These are phyloP conservation scores for Plasmodium reichenowi DNA, from an alignment of 169 alveolate species.

Conservation along the genomic window DNA sequence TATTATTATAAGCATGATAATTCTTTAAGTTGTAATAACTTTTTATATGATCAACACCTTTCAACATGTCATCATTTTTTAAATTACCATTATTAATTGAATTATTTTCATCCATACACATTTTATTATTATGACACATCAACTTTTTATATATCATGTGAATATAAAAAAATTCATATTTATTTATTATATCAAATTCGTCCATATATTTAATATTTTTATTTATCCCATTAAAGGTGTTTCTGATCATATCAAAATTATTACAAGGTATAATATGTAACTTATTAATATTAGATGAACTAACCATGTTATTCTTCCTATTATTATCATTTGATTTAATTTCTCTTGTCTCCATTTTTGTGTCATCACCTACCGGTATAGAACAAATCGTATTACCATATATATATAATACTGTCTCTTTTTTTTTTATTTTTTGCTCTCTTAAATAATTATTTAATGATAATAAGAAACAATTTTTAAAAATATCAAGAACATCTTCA, in stretches of 20 bases:
- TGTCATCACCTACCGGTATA: too few species aligned
- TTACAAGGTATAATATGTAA: neutral
- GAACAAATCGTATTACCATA: neutral
- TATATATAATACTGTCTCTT: too few species aligned
- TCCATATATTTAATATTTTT: neutral
- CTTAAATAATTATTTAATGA: constrained; percentile 40
- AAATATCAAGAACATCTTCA: constrained; percentile 41
- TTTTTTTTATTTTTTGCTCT: too few species aligned
- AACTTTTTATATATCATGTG: constrained; percentile 18
- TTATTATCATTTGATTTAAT: too few species aligned
- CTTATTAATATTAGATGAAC: neutral
- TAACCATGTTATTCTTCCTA: neutral
- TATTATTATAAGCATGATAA: too few species aligned
- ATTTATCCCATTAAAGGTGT: neutral
- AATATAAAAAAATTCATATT: constrained; percentile 41
- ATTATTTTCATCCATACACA: too few species aligned
- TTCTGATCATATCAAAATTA: constrained; percentile 10
- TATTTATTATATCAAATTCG: constrained; percentile 1
- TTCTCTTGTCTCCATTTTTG: too few species aligned
- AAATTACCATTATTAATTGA: too few species aligned
- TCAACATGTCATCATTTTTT: too few species aligned
- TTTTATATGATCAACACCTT: neutral
- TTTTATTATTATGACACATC: too few species aligned
- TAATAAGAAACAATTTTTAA: constrained; percentile 27
- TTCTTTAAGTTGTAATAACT: neutral